phyloP scores from a whole-genome alignment of 257 asterid species.

The Solanum lycopersicoides region DNA sequence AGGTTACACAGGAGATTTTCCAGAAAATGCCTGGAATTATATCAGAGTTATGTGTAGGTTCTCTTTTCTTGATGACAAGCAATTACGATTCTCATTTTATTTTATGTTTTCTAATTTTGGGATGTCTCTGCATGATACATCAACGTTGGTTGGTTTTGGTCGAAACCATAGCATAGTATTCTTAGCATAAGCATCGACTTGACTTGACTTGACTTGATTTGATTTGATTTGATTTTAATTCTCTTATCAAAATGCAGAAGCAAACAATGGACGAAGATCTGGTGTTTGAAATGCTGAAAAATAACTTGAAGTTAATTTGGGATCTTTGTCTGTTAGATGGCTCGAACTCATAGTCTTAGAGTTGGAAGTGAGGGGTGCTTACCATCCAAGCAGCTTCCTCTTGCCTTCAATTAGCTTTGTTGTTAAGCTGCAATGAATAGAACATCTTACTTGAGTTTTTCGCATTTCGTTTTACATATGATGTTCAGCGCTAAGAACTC shows the following conservation, averaged over 20 bases:
- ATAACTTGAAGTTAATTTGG: constrained; percentile 37
- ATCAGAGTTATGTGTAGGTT: constrained; percentile 27
- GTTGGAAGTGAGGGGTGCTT: neutral
- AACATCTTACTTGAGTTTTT: neutral
- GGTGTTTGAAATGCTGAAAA: constrained; percentile 19
- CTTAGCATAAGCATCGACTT: neutral
- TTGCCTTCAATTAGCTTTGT: neutral
- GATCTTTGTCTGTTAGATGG: constrained; percentile 10
- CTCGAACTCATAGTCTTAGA: neutral
- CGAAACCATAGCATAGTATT: neutral
- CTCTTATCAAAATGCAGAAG: constrained; percentile 17
- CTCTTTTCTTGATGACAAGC: neutral
- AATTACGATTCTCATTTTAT: neutral
- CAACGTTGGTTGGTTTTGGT: neutral
- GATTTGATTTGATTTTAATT: neutral
- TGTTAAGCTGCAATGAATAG: neutral
- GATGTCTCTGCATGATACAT: neutral
- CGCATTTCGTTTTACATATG: neutral
- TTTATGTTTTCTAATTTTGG: neutral
- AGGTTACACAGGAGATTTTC: constrained; percentile 31
- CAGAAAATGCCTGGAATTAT: constrained; percentile 23
- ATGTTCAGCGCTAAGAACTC: neutral
- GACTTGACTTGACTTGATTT: neutral
- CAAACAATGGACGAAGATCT: constrained; percentile 7
- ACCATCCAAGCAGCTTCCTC: neutral